A percentile compares a stretch with the other conserved stretches of the same genome.
Conservation (phyloP, 192 early-diverging fungal species). For the Podila epicladia region DNA sequence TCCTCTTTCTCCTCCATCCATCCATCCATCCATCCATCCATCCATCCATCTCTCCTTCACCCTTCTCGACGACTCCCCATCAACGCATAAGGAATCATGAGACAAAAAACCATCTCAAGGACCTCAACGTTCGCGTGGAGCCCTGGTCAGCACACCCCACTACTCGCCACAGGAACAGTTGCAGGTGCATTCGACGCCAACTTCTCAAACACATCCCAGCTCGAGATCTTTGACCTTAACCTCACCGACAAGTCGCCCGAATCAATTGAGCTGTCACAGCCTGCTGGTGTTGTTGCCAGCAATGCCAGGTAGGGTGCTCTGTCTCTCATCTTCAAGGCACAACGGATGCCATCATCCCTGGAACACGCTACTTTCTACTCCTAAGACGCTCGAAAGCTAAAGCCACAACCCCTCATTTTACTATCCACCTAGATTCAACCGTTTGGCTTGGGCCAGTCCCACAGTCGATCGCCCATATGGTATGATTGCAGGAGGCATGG, state of each 20-base stretch:
- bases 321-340: neutral
- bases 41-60: neutral
- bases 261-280: constrained; percentile 51
- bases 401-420: neutral
- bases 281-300: constrained; percentile 63
- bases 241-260: constrained; percentile 50
- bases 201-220: constrained; percentile 88
- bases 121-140: constrained; percentile 94
- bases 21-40: neutral
- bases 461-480: constrained; percentile 66
- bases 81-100: constrained; percentile 46
- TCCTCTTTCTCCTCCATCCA: neutral
- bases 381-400: neutral
- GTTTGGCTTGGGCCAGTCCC: constrained; percentile 82
- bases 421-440: constrained; percentile 76
- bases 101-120: constrained; percentile 72
- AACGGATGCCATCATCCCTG: neutral
- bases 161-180: constrained; percentile 92
- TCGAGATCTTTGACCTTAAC: constrained; percentile 90
- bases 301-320: constrained; percentile 65
- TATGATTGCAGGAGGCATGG: constrained; percentile 92
- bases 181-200: constrained; percentile 97
- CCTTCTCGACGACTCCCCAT: neutral
- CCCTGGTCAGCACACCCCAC: constrained; percentile 73
- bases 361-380: neutral